A percentile compares a stretch with the other conserved stretches of the same genome.
phyloP scores from a whole-genome alignment of 2,329 filamentous ascomycete species.

The Penicillium corylophilum region DNA sequence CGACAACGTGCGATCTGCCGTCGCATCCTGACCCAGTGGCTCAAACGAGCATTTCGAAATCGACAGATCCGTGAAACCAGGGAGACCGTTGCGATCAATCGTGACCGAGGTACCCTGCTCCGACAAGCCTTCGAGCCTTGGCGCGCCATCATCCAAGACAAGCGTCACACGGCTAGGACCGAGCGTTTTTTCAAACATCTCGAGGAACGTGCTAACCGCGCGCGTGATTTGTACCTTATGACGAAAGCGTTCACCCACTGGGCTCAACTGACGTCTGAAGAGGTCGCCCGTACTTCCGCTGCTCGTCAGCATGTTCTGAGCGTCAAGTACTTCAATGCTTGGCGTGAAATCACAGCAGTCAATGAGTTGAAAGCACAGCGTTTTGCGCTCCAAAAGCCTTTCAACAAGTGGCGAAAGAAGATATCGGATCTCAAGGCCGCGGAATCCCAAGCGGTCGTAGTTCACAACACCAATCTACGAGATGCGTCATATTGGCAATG shows the following conservation, averaged over 20 bases:
- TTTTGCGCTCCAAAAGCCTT: slow-evolving; percentile 55
- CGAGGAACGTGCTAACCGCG: slow-evolving; percentile 60
- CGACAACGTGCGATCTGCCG: slow-evolving; percentile 40
- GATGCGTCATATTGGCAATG: slow-evolving; percentile 42
- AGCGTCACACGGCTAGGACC: slow-evolving; percentile 46
- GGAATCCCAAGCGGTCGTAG: slow-evolving; percentile 33
- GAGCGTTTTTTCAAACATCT: slow-evolving; percentile 56
- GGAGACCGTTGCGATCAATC: slow-evolving; percentile 47
- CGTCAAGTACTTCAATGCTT: slow-evolving; percentile 66
- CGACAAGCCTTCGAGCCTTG: slow-evolving; percentile 55
- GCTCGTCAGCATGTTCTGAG: slow-evolving; percentile 71
- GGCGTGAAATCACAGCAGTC: slow-evolving; percentile 64
- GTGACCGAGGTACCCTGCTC: slow-evolving; percentile 53
- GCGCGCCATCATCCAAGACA: slow-evolving; percentile 42
- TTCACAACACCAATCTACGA: slow-evolving; percentile 31
- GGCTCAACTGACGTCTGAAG: slow-evolving; percentile 63
- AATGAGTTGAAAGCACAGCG: slow-evolving; percentile 56
- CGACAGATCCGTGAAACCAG: slow-evolving; percentile 40
- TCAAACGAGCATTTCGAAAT: slow-evolving; percentile 42
- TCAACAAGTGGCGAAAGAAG: slow-evolving; percentile 53
- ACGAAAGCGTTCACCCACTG: slow-evolving; percentile 68
- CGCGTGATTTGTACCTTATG: slow-evolving; percentile 65
- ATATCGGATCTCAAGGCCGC: slow-evolving; percentile 37
- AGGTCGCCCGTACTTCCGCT: slow-evolving; percentile 64
- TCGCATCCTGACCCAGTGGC: slow-evolving; percentile 49